Base-by-base conservation (phyloP, 164 flowering plant species). In the Magnolia sinica region DNA sequence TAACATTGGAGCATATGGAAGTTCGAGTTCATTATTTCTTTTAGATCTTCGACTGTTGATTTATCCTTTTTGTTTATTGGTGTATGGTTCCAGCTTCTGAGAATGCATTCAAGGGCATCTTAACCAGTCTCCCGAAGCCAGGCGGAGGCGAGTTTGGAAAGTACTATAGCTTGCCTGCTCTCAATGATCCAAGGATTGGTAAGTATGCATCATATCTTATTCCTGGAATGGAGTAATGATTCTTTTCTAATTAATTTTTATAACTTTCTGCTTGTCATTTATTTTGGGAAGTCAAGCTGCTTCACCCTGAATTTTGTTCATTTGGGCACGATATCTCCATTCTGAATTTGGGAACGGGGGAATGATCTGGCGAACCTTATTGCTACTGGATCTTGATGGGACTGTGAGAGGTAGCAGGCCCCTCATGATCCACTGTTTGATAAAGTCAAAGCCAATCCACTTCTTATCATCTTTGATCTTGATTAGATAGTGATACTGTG, bases 71-170 rank as follows among this genome's bases (percentile, higher is more conserved):
- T 68, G 50, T 2, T 68, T n/a, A 24, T 31, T 68, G 31, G 4
- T 78, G 61, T 74, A 23, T 76, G 71, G 67, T 64, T 84, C 73
- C 91, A 92, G 98, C 98, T 75, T 69, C 93, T 64, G 92, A 89
- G 76, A 81, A 91, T 82, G 86, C 93, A 50, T 92, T 87, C 83
- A 89, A 90, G 83, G 87, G 81, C 74, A 90, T 90, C 66, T 81
- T 92, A 78, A 94, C 93, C 45, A 80, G 83, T 80, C 97, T 94
- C 73, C 93, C 96, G 45, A 94, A 91, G 87, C 91, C 93, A 6
- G 91, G 93, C 8, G 98, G 98, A 76, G 96, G 98, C 45, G 96
- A 94, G 81, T 92, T 87, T 74, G 98, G 98, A 73, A 94, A 92
- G 76, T 94, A 82, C 85, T 92, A 90, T 76, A 94, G 95, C 79